Conservation (phyloP, 2,329 filamentous ascomycete species). For the Ophiobolus disseminans region DNA sequence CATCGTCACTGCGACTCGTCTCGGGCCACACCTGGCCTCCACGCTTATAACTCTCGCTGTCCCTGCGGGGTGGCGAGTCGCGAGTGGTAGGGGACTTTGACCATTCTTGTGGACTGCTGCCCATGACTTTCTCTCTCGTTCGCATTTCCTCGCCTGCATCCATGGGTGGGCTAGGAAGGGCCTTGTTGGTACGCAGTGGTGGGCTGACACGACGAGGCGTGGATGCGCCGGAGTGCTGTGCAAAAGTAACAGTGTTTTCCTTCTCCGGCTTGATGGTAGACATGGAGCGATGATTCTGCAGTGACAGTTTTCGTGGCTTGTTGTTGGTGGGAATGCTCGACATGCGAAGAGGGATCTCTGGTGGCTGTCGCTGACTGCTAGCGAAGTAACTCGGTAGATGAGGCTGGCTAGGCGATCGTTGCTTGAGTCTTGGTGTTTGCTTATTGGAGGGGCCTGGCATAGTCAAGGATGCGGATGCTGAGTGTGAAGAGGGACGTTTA, state of each 20-base stretch:
- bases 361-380: constrained; percentile 23
- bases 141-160: constrained; percentile 23
- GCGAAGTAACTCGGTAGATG: constrained; percentile 26
- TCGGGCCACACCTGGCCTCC: constrained; percentile 14
- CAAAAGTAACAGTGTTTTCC: constrained; percentile 13
- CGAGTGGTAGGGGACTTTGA: constrained; percentile 1
- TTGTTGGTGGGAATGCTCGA: constrained; percentile 43
- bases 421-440: constrained; percentile 14
- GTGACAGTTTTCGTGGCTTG: constrained; percentile 41
- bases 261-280: constrained; percentile 25
- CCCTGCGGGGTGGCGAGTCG: constrained; percentile 7
- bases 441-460: constrained; percentile 7
- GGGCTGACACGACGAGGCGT: constrained; percentile 23
- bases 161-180: constrained; percentile 36
- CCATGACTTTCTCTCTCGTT: constrained; percentile 21
- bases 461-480: constrained; percentile 30
- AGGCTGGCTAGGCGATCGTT: constrained; percentile 29
- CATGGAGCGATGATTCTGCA: constrained; percentile 28
- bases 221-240: constrained; percentile 9
- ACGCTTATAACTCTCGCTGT: constrained; percentile 20
- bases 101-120: constrained; percentile 4
- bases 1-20: not conserved
- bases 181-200: constrained; percentile 42
- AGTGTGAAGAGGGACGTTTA: constrained; percentile 19
- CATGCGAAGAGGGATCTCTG: constrained; percentile 43